A percentile compares a stretch with the other conserved stretches of the same genome.
phyloP scores from a whole-genome alignment of 2,329 filamentous ascomycete species.

The Penicillium freii region DNA sequence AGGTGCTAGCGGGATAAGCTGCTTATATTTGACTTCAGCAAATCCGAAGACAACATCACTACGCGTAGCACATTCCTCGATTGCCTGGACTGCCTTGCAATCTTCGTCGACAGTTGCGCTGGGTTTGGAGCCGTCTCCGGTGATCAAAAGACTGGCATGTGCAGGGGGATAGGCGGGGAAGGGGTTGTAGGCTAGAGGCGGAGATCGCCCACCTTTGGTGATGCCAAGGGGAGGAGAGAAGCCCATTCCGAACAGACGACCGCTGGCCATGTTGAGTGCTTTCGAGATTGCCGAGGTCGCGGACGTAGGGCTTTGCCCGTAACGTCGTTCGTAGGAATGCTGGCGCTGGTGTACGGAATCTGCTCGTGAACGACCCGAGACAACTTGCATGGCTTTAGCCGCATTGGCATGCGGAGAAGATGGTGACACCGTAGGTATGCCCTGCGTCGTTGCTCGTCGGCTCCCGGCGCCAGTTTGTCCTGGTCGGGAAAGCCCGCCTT shows the following conservation, averaged over 20 bases:
- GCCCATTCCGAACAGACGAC: slow-evolving; percentile 51
- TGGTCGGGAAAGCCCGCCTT: slow-evolving; percentile 50
- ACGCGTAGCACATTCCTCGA: slow-evolving; percentile 87
- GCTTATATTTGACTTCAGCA: slow-evolving; percentile 97
- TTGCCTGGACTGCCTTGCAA: slow-evolving; percentile 69
- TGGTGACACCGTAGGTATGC: slow-evolving; percentile 64
- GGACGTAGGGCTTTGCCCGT: slow-evolving; percentile 69
- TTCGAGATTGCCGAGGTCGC: slow-evolving; percentile 91
- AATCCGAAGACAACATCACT: slow-evolving; percentile 98
- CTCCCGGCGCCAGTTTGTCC: slow-evolving; percentile 63
- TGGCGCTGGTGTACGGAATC: slow-evolving; percentile 66
- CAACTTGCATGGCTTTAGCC: slow-evolving; percentile 72
- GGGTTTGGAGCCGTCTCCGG: slow-evolving; percentile 60
- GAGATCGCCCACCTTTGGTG: slow-evolving; percentile 47
- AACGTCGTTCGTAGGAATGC: slow-evolving; percentile 78
- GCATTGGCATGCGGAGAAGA: slow-evolving; percentile 66
- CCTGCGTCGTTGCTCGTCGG: slow-evolving; percentile 76
- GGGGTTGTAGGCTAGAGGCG: slow-evolving; percentile 56
- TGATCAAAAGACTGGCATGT: slow-evolving; percentile 64
- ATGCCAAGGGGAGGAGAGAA: slow-evolving; percentile 50
- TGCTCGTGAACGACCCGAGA: slow-evolving; percentile 61
- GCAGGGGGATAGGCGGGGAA: slow-evolving; percentile 82
- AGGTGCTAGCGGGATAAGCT: slow-evolving; percentile 84
- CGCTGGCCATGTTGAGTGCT: slow-evolving; percentile 89
- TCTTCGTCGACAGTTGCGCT: slow-evolving; percentile 72